phyloP scores from a whole-genome alignment of 177 flowering plant genomes.

The Vitis hybrid region DNA sequence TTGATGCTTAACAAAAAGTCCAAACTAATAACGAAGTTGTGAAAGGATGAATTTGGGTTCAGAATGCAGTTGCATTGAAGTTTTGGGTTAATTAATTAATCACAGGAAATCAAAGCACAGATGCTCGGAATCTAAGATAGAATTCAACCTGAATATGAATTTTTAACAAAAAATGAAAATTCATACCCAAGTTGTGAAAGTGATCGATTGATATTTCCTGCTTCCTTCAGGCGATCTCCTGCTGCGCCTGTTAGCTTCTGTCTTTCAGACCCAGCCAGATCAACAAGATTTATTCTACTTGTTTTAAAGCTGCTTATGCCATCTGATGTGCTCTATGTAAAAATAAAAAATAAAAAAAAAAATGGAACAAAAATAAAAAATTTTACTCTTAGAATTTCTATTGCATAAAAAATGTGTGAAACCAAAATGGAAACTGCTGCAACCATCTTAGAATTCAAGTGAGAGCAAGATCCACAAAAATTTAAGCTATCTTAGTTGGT shows the following conservation, averaged over 20 bases:
- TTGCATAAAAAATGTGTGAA: neutral
- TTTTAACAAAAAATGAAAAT: neutral
- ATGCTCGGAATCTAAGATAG: neutral
- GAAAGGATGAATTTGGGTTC: neutral
- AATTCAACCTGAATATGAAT: neutral
- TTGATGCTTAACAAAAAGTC: too few relatives aligned
- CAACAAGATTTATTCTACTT: conserved; percentile 96
- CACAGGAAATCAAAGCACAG: neutral
- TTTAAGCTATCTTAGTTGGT: too few relatives aligned
- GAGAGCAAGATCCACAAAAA: too few relatives aligned
- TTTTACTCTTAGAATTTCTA: neutral
- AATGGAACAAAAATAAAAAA: neutral
- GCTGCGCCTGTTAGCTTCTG: conserved; percentile 96
- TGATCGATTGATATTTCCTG: conserved; percentile 95
- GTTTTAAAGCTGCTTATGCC: conserved; percentile 82
- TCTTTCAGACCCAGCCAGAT: conserved; percentile 98
- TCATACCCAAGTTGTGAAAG: conserved; percentile 98
- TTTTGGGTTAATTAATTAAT: neutral
- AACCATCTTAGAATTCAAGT: neutral
- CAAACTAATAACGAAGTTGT: too few relatives aligned
- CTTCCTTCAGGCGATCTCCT: conserved; percentile 96
- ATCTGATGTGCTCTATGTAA: conserved; percentile 59
- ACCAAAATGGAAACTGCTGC: neutral
- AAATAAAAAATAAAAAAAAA: neutral
- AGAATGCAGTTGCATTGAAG: neutral